Evolutionary conservation across 768 basidiomycete genomes (phyloP).

Genomic region (Calocera viscosa): DNA sequence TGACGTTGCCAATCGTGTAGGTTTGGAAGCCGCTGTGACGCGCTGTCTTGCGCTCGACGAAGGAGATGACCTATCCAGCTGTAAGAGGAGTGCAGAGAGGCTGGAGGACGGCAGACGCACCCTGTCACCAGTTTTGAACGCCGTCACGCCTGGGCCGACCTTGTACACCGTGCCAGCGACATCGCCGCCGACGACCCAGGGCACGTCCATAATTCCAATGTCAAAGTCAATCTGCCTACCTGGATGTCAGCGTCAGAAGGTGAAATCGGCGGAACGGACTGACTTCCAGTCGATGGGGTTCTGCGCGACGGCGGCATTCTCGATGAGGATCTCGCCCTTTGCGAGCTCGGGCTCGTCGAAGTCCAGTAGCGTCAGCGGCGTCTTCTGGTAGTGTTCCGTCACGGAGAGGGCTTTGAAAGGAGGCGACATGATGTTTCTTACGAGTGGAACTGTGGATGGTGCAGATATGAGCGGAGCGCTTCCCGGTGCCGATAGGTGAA

Average conservation of each 20-base stretch:
- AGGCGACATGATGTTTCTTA: not conserved
- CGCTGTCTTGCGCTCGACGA: constrained; percentile 6
- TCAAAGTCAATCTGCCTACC: constrained; percentile 28
- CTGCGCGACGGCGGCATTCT: constrained; percentile 16
- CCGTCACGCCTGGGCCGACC: constrained; percentile 28
- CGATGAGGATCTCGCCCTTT: constrained; percentile 12
- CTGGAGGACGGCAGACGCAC: constrained; percentile 24
- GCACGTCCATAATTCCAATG: constrained; percentile 26
- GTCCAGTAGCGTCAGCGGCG: constrained; percentile 12
- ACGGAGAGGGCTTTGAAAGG: constrained; percentile 14
- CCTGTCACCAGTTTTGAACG: constrained; percentile 31
- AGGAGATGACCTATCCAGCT: not conserved
- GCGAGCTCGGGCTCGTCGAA: constrained; percentile 14
- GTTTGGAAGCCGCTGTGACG: constrained; percentile 13
- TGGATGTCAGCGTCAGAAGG: no score
- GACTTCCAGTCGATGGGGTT: constrained; percentile 17
- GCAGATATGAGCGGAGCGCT: not conserved
- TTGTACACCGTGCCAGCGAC: constrained; percentile 31
- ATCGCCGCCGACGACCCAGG: constrained; percentile 31
- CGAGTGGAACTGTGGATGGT: not conserved
- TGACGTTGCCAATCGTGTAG: not conserved
- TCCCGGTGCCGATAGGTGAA: not conserved
- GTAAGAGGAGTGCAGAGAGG: no score
- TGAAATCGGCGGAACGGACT: no score
- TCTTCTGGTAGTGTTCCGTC: constrained; percentile 15